phyloP scores from a whole-genome alignment of 1,139 yeast species.

The Yamadazyma atlantica region DNA sequence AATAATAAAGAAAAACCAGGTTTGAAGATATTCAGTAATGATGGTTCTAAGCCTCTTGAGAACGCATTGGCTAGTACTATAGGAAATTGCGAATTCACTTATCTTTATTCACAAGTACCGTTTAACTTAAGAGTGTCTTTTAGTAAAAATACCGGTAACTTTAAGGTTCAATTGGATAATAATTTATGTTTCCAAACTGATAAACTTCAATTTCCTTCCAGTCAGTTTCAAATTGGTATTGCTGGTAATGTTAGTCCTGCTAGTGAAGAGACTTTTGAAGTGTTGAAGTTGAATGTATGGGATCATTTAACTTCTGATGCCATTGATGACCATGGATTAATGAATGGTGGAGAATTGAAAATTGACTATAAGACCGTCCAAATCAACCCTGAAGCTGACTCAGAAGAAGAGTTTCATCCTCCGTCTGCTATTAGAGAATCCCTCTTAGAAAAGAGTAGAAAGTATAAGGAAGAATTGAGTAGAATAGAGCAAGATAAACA shows the following conservation, averaged over 20 bases:
- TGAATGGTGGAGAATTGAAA: constrained; percentile 43
- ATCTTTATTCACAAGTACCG: constrained; percentile 69
- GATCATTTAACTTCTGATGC: constrained; percentile 55
- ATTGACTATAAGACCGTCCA: constrained; percentile 17
- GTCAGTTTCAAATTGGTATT: constrained; percentile 49
- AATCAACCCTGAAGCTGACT: constrained; percentile 1
- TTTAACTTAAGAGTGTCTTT: constrained; percentile 65
- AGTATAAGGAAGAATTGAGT: constrained; percentile 23
- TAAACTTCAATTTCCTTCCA: constrained; percentile 40
- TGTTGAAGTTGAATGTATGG: constrained; percentile 56
- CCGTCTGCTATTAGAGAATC: constrained; percentile 34
- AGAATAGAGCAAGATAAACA: constrained; percentile 8
- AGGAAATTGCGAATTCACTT: constrained; percentile 58
- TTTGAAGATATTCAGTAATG: constrained; percentile 57
- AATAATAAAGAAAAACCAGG: constrained; percentile 51
- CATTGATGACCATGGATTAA: constrained; percentile 55
- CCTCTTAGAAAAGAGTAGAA: constrained; percentile 37
- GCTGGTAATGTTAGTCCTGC: constrained; percentile 40
- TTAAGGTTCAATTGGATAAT: constrained; percentile 70
- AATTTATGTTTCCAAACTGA: constrained; percentile 68
- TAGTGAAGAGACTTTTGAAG: constrained; percentile 58
- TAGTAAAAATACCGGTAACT: constrained; percentile 36
- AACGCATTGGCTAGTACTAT: constrained; percentile 33
- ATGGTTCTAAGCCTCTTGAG: constrained; percentile 43
- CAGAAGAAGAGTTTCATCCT: constrained; percentile 12